Percentiles rank a stretch among this genome's conserved stretches.
Conservation (phyloP, 2,329 filamentous ascomycete species). For the Diplocarpon mali region DNA sequence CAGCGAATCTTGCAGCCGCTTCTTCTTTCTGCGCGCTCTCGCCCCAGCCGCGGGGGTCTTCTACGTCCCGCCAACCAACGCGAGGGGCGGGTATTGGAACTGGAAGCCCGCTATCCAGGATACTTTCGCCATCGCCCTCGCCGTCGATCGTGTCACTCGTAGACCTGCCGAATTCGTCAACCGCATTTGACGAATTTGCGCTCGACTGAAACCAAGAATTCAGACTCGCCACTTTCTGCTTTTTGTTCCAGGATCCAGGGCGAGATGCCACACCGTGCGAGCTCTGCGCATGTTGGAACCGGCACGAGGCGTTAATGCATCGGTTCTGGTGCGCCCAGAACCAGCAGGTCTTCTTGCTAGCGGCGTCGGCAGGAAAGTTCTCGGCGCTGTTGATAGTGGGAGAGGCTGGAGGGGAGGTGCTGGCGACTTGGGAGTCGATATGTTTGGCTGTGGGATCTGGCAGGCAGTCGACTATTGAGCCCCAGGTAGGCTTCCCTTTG, state of each 20-base stretch:
- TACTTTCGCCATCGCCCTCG: neutral
- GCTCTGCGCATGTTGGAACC: conserved; percentile 13
- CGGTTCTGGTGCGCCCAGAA: conserved; percentile 13
- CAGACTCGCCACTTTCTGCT: neutral
- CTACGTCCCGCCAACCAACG: neutral
- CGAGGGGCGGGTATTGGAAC: neutral
- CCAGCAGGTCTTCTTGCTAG: conserved; percentile 11
- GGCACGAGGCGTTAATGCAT: conserved; percentile 9
- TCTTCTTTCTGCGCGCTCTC: neutral
- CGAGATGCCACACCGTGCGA: conserved; percentile 5
- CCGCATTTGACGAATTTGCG: neutral
- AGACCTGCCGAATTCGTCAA: neutral
- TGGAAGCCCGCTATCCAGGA: neutral
- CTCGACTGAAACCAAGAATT: neutral
- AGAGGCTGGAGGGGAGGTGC: neutral
- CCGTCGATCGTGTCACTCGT: neutral
- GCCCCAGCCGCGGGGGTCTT: neutral
- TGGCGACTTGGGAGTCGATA: neutral
- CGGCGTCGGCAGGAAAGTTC: no score
- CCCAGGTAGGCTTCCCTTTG: conserved; percentile 19
- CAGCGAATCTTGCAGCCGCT: neutral
- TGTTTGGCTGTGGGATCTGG: neutral
- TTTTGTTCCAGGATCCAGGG: conserved; percentile 1
- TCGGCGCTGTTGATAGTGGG: neutral
- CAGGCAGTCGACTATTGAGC: conserved; percentile 11